Percentiles rank a stretch among this genome's conserved stretches.
These are phyloP conservation scores for Pichia sp. DNA, from an alignment of 1,139 yeast species.

Conservation along the genomic window DNA sequence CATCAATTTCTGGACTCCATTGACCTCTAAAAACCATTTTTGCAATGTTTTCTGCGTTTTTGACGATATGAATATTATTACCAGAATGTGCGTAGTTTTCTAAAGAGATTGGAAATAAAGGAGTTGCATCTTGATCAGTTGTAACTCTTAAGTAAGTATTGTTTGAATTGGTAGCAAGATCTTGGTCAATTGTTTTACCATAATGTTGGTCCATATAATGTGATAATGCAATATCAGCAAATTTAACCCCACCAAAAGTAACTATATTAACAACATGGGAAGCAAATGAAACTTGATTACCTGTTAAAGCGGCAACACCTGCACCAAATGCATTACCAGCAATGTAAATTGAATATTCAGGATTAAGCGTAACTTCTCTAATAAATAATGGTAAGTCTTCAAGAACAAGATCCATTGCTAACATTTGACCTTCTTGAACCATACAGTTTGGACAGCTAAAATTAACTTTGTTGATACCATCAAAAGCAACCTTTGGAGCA, in stretches of 20 bases:
- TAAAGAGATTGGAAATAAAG: conserved; percentile 1
- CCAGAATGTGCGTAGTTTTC: conserved; percentile 75
- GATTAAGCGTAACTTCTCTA: conserved; percentile 5
- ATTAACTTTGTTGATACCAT: conserved; percentile 3
- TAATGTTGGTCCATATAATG: conserved; percentile 5
- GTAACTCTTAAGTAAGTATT: conserved; percentile 7
- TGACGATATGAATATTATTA: conserved; percentile 81
- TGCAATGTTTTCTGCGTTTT: conserved; percentile 89
- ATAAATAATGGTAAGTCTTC: conserved; percentile 6
- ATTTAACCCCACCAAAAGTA: conserved; percentile 8
- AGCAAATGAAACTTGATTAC: conserved; percentile 3
- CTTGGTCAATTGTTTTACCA: conserved; percentile 3
- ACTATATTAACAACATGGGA: not conserved
- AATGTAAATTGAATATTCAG: conserved; percentile 1
- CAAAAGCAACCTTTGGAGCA: conserved; percentile 3
- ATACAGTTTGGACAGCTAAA: conserved; percentile 5
- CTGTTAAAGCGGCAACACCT: conserved; percentile 5
- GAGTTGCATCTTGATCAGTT: conserved; percentile 6
- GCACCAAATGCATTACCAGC: conserved; percentile 9
- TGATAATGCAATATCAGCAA: conserved; percentile 6
- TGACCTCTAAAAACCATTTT: conserved; percentile 77
- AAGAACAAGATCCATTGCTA: conserved; percentile 2
- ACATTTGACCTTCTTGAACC: conserved; percentile 7
- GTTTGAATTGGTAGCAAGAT: conserved; percentile 2
- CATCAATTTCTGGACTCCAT: conserved; percentile 61